Percentiles rank a stretch among this genome's conserved stretches.
Evolutionary conservation across 768 basidiomycete species (phyloP).

Genomic region (Mycena albidolilacea): DNA sequence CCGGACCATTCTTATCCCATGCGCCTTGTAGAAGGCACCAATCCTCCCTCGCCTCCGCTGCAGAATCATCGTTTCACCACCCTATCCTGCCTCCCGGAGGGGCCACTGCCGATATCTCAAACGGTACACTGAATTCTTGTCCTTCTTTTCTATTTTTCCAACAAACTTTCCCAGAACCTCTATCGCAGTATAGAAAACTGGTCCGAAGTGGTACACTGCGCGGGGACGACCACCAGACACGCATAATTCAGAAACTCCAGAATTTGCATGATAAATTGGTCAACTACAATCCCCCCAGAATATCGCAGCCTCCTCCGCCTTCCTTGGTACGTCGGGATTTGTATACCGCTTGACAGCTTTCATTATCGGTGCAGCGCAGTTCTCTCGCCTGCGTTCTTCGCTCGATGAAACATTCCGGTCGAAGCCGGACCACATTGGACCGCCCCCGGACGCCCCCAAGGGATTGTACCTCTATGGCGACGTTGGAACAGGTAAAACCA

Average conservation of each 20-base stretch:
- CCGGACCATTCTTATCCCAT: conserved; percentile 16
- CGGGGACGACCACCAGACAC: conserved; percentile 87
- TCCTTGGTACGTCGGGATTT: conserved; percentile 54
- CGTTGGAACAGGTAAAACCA: conserved; percentile 97
- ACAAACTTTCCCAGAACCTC: conserved; percentile 45
- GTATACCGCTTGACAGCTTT: conserved; percentile 25
- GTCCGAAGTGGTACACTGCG: conserved; percentile 67
- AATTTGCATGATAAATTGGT: conserved; percentile 80
- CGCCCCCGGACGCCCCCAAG: conserved; percentile 75
- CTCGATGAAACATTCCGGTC: conserved; percentile 50
- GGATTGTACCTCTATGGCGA: conserved; percentile 97
- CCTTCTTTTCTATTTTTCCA: conserved; percentile 4
- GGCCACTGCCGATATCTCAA: conserved; percentile 1
- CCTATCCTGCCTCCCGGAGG: conserved; percentile 11
- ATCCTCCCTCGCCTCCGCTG: conserved; percentile 10
- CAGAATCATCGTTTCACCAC: conserved; percentile 15
- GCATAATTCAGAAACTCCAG: conserved; percentile 88
- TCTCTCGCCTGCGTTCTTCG: conserved; percentile 56
- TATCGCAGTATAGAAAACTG: conserved; percentile 64
- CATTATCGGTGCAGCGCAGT: conserved; percentile 49
- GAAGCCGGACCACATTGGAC: conserved; percentile 53
- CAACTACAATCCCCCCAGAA: conserved; percentile 77
- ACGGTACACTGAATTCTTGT: conserved; percentile 20
- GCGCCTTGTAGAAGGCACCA: conserved; percentile 21
- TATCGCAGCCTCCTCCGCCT: conserved; percentile 60